Percentiles rank a stretch among this genome's conserved stretches.
phyloP scores from a whole-genome alignment of 2,329 filamentous ascomycete species.

The Truncatella angustata region DNA sequence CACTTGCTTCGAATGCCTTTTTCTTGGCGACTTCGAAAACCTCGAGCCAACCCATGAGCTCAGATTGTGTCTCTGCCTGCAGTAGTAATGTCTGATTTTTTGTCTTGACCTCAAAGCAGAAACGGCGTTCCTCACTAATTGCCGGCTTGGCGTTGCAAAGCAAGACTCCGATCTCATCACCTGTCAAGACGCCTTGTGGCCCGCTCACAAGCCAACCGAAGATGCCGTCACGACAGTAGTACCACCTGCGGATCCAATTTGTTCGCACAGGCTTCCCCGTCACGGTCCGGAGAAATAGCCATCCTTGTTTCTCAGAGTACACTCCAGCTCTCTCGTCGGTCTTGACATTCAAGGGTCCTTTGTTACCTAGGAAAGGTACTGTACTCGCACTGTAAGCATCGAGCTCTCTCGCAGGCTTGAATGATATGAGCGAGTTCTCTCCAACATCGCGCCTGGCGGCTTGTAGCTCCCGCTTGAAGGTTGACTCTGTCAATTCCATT shows the following conservation, averaged over 20 bases:
- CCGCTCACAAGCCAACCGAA: slow-evolving; percentile 93
- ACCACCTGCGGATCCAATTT: slow-evolving; percentile 91
- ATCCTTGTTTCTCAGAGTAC: slow-evolving; percentile 83
- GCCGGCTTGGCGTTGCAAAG: slow-evolving; percentile 91
- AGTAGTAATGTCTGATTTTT: slow-evolving; percentile 88
- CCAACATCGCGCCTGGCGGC: slow-evolving; percentile 79
- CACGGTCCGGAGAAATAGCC: slow-evolving; percentile 80
- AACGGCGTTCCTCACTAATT: slow-evolving; percentile 87
- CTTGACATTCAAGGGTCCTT: slow-evolving; percentile 64
- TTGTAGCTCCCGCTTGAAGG: slow-evolving; percentile 80
- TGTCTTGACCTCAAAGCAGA: slow-evolving; percentile 98
- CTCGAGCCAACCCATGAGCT: slow-evolving; percentile 92
- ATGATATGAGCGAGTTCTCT: slow-evolving; percentile 66
- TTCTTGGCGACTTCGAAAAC: slow-evolving; percentile 94
- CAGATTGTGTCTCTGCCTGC: slow-evolving; percentile 87
- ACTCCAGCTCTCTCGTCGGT: slow-evolving; percentile 48
- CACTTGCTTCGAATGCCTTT: slow-evolving; percentile 76
- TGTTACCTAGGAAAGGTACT: slow-evolving; percentile 78
- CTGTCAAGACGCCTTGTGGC: slow-evolving; percentile 84
- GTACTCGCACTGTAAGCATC: slow-evolving; percentile 91
- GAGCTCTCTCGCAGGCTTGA: slow-evolving; percentile 83
- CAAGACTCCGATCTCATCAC: slow-evolving; percentile 91
- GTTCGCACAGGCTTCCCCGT: slow-evolving; percentile 87
- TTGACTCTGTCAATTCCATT: slow-evolving; percentile 84
- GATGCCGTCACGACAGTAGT: slow-evolving; percentile 91